Evolutionary conservation across 805 yeast genomes (phyloP).

Genomic region (Candida suzukii): DNA sequence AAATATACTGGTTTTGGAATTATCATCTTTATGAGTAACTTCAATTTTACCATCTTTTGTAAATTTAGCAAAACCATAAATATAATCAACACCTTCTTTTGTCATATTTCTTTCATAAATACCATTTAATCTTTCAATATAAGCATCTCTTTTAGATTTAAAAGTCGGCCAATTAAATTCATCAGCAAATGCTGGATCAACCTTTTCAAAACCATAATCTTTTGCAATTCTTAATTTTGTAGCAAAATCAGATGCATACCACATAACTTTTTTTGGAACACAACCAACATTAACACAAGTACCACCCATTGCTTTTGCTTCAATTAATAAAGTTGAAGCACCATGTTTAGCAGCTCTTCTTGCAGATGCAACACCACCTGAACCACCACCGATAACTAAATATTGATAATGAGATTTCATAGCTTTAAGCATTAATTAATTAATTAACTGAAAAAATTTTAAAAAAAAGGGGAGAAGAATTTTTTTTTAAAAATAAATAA

Average conservation of each 20-base stretch:
- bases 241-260: slow-evolving; percentile 94
- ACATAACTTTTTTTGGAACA: slow-evolving; percentile 98
- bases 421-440: slow-evolving; percentile 14
- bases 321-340: slow-evolving; percentile 78
- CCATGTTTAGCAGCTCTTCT: slow-evolving; percentile 95
- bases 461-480: neutral
- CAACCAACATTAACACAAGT: slow-evolving; percentile 99
- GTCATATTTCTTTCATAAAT: slow-evolving; percentile 83
- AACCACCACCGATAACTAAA: slow-evolving; percentile 97
- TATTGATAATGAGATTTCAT: slow-evolving; percentile 68
- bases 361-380: slow-evolving; percentile 98
- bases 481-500: neutral
- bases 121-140: slow-evolving; percentile 80
- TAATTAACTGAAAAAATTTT: neutral
- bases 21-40: slow-evolving; percentile 62
- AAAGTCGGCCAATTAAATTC: slow-evolving; percentile 78
- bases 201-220: slow-evolving; percentile 71
- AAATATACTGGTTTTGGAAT: slow-evolving; percentile 39
- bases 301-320: slow-evolving; percentile 83
- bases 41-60: slow-evolving; percentile 66
- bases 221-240: slow-evolving; percentile 64
- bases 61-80: slow-evolving; percentile 84
- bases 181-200: slow-evolving; percentile 43
- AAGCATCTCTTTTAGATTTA: slow-evolving; percentile 89
- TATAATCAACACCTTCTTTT: slow-evolving; percentile 82